phyloP scores from a whole-genome alignment of 106 monocot species.

The Apostasia shenzhenica region DNA sequence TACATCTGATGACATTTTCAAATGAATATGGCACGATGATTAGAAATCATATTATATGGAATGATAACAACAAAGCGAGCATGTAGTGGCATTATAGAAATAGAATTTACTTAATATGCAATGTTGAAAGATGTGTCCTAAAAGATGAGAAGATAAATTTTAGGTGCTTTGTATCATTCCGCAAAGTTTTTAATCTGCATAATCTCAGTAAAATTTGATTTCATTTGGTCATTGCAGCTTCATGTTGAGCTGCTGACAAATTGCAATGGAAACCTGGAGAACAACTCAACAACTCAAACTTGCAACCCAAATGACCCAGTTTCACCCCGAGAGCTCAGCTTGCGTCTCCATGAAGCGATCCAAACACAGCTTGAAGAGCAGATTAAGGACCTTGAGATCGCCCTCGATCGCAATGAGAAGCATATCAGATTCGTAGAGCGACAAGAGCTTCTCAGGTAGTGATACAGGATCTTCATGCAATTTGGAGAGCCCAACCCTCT shows the following conservation, averaged over 20 bases:
- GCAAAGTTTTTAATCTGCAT: too few relatives aligned
- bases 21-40: too few relatives aligned
- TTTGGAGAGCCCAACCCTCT: slow-evolving; percentile 29
- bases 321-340: slow-evolving; percentile 59
- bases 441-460: slow-evolving; percentile 40
- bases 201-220: too few relatives aligned
- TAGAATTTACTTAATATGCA: too few relatives aligned
- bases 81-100: too few relatives aligned
- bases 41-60: too few relatives aligned
- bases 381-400: slow-evolving; percentile 62
- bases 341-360: slow-evolving; percentile 70
- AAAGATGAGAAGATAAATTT: too few relatives aligned
- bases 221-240: too few relatives aligned
- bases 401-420: slow-evolving; percentile 36
- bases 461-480: slow-evolving; percentile 35
- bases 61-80: too few relatives aligned
- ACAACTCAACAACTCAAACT: slow-evolving; percentile 22
- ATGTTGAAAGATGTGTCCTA: too few relatives aligned
- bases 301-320: slow-evolving; percentile 48
- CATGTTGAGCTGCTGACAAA: neutral
- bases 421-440: slow-evolving; percentile 28
- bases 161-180: too few relatives aligned
- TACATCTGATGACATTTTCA: too few relatives aligned
- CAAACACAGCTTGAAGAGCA: slow-evolving; percentile 55
- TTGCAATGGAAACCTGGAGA: slow-evolving; percentile 8